Evolutionary conservation across 805 yeast species (phyloP), one percentile per base, ranked within the genome.

Genomic region (Candida mattraensis): DNA sequence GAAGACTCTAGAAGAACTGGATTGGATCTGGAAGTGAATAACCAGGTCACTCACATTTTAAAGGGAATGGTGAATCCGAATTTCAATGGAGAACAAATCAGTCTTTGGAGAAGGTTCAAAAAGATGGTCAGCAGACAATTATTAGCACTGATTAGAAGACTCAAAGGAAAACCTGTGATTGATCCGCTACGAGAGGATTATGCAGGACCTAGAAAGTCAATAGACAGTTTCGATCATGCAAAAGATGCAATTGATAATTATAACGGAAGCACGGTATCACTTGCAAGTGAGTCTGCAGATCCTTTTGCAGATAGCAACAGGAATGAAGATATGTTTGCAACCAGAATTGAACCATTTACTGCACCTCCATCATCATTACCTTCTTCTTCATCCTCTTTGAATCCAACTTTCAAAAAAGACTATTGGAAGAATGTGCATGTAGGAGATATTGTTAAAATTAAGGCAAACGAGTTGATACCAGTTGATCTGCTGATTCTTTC

Each of bases 1-100:
- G 94, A 85, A 60, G 94, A 85, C 58, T 83, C 86, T 7, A 68
- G 87, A 58, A 72, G 94, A 62, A 80, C 87, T 0, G 66, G 72
- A 2, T 63, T 79, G 25, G 94, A 85, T 61, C 61, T 81, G 56
- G 87, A 84, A 58, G 77, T 85, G 23, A 85, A 85, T 56, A 85
- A 85, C 57, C 84, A 83, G 33, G 64, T 69, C 21, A 82, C 88
- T 0, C 87, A 83, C 55, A 76, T 82, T 28, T 64, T 84, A 26
- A 54, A 58, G 33, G 76, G 82, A 33, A 51, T 76, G 27, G 61
- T 61, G 20, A 85, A 85, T 57, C 64, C 67, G 13, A 84, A 85
- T 52, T 77, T 78, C 14, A 68, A 73, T 23, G 80, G 75, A 44
- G 88, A 80, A 48, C 72, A 71, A 43, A 69, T 85, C 13, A 74